These are phyloP conservation scores for Prunus dulcis DNA, from an alignment of 306 rosid species.

Conservation along the genomic window DNA sequence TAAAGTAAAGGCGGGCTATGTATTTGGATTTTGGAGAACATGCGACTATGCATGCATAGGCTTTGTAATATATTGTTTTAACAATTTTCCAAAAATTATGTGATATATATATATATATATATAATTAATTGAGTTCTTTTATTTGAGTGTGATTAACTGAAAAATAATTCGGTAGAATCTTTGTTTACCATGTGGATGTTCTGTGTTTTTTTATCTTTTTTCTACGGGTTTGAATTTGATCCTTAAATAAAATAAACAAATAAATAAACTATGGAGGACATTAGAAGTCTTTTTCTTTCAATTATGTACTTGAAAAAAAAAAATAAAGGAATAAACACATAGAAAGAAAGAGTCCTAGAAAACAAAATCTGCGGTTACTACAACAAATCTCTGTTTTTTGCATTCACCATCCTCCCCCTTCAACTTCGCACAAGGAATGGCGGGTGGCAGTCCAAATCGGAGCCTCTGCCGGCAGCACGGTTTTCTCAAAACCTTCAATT, in stretches of 20 bases:
- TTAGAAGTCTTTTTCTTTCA: neutral
- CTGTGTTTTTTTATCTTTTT: no score
- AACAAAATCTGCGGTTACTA: neutral
- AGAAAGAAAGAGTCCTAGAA: neutral
- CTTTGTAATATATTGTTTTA: neutral
- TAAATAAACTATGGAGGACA: neutral
- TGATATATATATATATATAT: neutral
- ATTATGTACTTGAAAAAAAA: neutral
- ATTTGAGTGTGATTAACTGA: no score
- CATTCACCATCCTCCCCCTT: neutral
- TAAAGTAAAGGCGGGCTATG: constrained; percentile 11
- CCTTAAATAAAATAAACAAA: neutral
- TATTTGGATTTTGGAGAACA: constrained; percentile 15
- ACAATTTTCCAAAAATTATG: neutral
- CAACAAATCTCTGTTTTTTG: neutral
- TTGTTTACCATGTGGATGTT: no score
- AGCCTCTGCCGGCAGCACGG: neutral
- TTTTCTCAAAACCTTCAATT: neutral
- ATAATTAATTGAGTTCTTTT: neutral
- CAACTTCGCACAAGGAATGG: constrained; percentile 7
- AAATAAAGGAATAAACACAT: neutral
- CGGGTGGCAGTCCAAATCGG: neutral
- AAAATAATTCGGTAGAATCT: no score
- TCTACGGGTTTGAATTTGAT: neutral
- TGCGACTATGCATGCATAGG: neutral